Evolutionary conservation across 768 basidiomycete species (phyloP), one percentile per base, ranked within the genome.

Genomic region (Lentinula lateritia): DNA sequence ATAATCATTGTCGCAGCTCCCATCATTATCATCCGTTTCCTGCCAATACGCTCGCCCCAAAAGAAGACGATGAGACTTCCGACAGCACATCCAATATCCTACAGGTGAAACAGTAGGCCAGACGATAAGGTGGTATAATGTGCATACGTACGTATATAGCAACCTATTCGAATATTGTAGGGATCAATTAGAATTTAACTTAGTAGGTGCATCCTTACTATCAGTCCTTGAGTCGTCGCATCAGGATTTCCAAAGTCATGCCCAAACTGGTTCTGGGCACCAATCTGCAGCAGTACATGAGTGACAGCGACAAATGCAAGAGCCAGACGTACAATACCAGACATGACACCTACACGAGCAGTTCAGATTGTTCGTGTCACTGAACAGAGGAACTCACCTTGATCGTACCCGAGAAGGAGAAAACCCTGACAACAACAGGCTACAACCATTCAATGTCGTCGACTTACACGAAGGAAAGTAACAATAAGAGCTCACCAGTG

Each of bases 381-480:
- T 39, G 35, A 18, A 20, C 20, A 16, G 34, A 52, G 16, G n/a
- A 41, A 42, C 55, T 28, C 6, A 28, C 55, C 76, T 63, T 76
- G 74, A 64, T 76, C 75, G 62, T 77, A 76, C 1, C 74, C 65
- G 5, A 70, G 63, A 16, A 77, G 73, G 18, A 76, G 64, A 62
- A 77, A 76, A 1, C 75, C 76, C 62, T 75, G 75, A 58, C 75
- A 77, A 62, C 76, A 77, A 61, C 76, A 76, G 41, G 75, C 76
- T 75, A 36, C 10, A 43, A 1, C 18, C 28, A 43, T 15, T 54
- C n/a, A 32, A 41, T n/a, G 13, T 36, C 15, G n/a, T 42, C 28
- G 16, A 43, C 48, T 42, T 16, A 4, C n/a, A 28, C 16, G n/a
- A 8, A 36, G 7, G 7, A 15, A 42, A 34, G 53, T 43, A 45